phyloP scores from a whole-genome alignment of 2,329 filamentous ascomycete species.

The Juglanconis oblonga region DNA sequence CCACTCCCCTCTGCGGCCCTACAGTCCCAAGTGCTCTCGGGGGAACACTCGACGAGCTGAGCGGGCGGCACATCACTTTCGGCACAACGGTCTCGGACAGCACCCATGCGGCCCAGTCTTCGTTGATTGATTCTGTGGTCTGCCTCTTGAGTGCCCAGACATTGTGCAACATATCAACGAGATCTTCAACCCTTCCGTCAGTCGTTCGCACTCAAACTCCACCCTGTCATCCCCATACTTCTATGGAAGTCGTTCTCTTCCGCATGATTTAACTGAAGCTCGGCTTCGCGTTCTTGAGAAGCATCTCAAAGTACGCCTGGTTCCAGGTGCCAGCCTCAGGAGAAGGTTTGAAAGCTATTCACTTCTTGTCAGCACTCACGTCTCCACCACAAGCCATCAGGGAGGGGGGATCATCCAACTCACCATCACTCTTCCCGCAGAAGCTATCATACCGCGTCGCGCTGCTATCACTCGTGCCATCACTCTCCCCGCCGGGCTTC shows the following conservation, averaged over 20 bases:
- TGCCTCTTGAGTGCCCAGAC: background rate
- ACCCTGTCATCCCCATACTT: background rate
- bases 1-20: too few species aligned
- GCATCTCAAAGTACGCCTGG: slow-evolving; percentile 43
- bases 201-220: background rate
- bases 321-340: slow-evolving; percentile 42
- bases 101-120: background rate
- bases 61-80: too few species aligned
- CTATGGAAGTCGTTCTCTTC: background rate
- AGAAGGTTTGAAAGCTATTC: slow-evolving; percentile 33
- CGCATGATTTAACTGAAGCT: slow-evolving; percentile 19
- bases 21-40: too few species aligned
- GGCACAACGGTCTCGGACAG: too few species aligned
- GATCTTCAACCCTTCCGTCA: background rate
- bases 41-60: too few species aligned
- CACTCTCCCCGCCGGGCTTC: slow-evolving; percentile 59
- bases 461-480: slow-evolving; percentile 35
- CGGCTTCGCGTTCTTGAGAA: slow-evolving; percentile 40
- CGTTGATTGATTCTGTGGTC: background rate
- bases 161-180: background rate
- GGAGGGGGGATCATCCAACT: background rate
- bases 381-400: background rate
- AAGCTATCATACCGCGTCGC: slow-evolving; percentile 35
- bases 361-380: background rate
- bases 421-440: slow-evolving; percentile 33